phyloP scores from a whole-genome alignment of 75 land plant species.

The Sequoiadendron giganteum region DNA sequence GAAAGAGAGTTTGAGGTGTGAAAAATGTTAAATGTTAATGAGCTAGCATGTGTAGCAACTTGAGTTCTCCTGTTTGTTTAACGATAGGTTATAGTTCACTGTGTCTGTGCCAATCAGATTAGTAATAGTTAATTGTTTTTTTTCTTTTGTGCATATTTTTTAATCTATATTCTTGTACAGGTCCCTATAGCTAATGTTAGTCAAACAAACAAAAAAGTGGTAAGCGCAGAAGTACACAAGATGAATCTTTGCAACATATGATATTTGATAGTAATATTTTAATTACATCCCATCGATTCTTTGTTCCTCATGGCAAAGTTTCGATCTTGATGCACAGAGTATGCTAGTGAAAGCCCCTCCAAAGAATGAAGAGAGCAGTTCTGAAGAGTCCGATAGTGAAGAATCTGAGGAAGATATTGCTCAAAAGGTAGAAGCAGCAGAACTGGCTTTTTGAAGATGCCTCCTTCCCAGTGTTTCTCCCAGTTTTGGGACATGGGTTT shows the following conservation, averaged over 20 bases:
- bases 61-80: neutral
- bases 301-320: neutral
- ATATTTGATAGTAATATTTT: neutral
- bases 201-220: neutral
- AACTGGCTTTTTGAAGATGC: neutral
- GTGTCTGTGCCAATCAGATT: neutral
- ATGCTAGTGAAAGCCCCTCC: neutral
- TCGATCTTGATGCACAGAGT: neutral
- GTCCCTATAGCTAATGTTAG: neutral
- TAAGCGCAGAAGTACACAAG: neutral
- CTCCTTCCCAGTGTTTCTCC: no score
- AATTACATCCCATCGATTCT: neutral
- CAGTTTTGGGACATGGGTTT: no score
- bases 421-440: neutral
- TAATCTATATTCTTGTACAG: neutral
- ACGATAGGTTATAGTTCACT: neutral
- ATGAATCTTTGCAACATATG: neutral
- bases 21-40: neutral
- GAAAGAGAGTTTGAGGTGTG: neutral
- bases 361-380: slow-evolving; percentile 3
- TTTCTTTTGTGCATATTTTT: neutral
- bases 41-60: neutral
- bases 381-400: slow-evolving; percentile 12
- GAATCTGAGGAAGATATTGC: neutral
- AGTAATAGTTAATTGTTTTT: neutral